Percentiles rank a stretch among this genome's conserved stretches.
Conservation (phyloP, 2,329 filamentous ascomycete species). For the Clonostachys byssicola region DNA sequence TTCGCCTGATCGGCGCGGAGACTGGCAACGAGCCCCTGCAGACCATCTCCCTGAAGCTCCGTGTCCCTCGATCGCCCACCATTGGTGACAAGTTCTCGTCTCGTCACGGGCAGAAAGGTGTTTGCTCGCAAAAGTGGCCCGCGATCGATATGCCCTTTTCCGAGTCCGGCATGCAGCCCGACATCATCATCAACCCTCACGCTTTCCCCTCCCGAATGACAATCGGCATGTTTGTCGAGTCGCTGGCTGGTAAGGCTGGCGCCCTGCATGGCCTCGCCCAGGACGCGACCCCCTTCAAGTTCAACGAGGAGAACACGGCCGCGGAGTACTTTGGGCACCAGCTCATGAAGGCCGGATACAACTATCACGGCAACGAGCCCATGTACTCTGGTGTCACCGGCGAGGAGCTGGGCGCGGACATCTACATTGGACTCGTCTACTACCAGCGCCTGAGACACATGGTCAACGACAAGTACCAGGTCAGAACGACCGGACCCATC, state of each 20-base stretch:
- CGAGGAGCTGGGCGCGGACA: constrained; percentile 88
- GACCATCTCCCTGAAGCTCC: constrained; percentile 87
- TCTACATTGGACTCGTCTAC: constrained; percentile 95
- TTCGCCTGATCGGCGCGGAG: constrained; percentile 85
- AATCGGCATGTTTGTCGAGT: constrained; percentile 99
- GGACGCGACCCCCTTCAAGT: constrained; percentile 92
- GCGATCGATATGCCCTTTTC: constrained; percentile 93
- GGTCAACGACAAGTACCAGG: constrained; percentile 99
- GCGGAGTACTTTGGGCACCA: constrained; percentile 96
- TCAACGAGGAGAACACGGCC: constrained; percentile 87
- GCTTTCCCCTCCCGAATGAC: constrained; percentile 99
- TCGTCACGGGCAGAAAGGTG: constrained; percentile 96
- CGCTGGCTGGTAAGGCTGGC: constrained; percentile 89
- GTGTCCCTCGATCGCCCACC: constrained; percentile 82
- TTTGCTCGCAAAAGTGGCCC: constrained; percentile 94
- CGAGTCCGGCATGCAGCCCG: constrained; percentile 92
- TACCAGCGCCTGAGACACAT: constrained; percentile 98
- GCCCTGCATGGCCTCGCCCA: constrained; percentile 94
- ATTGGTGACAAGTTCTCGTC: constrained; percentile 99
- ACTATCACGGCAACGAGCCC: constrained; percentile 97
- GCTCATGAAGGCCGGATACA: constrained; percentile 91
- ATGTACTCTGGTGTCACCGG: constrained; percentile 98
- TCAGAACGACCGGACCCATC: constrained; percentile 90
- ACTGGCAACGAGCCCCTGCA: constrained; percentile 79
- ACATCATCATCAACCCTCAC: constrained; percentile 98